Evolutionary conservation across 2,329 filamentous ascomycete genomes (phyloP).

Genomic region (Ceratocystiopsis sp.): DNA sequence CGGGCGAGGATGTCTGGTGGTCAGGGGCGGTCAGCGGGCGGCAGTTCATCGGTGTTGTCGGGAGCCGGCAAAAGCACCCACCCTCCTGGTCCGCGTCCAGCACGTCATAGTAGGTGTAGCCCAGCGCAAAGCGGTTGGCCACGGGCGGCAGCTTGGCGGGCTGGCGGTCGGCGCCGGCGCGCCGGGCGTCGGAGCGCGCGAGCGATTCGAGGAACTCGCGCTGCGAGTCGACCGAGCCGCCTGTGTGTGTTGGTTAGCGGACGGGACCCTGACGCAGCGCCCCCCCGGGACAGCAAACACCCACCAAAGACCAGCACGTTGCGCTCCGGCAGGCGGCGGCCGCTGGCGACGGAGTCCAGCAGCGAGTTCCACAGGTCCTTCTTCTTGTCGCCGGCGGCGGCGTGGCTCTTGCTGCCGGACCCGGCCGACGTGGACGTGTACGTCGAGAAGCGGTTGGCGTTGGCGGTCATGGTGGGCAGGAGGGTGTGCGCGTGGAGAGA

Average conservation of each 20-base stretch:
- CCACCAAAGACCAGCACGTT: conserved; percentile 70
- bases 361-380: conserved; percentile 91
- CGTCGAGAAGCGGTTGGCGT: conserved; percentile 38
- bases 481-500: not conserved
- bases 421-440: conserved; percentile 38
- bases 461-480: conserved; percentile 27
- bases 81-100: conserved; percentile 87
- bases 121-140: conserved; percentile 81
- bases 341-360: conserved; percentile 78
- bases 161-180: conserved; percentile 35
- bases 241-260: conserved; percentile 23
- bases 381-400: conserved; percentile 44
- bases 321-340: conserved; percentile 81
- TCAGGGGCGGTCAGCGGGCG: not conserved
- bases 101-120: conserved; percentile 91
- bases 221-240: conserved; percentile 68
- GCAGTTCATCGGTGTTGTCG: too few relatives aligned
- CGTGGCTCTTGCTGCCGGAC: conserved; percentile 23
- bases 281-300: not conserved
- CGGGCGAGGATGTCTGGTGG: conserved; percentile 69
- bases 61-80: too few relatives aligned
- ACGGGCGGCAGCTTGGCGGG: conserved; percentile 50
- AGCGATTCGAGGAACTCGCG: conserved; percentile 62
- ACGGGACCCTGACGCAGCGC: too few relatives aligned
- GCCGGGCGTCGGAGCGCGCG: conserved; percentile 32